phyloP scores from a whole-genome alignment of 1,284 basidiomycete species.

The Trichosporon coremiiforme region DNA sequence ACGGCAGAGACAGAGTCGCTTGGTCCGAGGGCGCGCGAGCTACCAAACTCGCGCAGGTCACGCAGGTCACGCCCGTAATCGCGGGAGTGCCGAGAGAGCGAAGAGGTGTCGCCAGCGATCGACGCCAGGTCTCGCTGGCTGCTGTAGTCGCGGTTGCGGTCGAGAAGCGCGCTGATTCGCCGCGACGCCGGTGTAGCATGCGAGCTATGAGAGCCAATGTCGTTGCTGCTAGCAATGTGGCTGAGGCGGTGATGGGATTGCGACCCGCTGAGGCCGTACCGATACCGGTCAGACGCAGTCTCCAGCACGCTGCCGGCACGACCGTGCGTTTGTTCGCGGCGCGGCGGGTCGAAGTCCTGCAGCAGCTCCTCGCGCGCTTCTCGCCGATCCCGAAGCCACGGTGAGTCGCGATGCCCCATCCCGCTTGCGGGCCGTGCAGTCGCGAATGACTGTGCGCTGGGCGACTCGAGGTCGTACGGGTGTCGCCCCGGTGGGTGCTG shows the following conservation, averaged over 20 bases:
- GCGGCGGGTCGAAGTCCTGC: conserved; percentile 23
- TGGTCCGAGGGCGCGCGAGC: conserved; percentile 33
- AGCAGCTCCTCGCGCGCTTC: conserved; percentile 12
- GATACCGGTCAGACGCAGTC: conserved; percentile 28
- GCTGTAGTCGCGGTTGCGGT: conserved; percentile 23
- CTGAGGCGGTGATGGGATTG: conserved; percentile 18
- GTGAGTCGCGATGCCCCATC: conserved; percentile 15
- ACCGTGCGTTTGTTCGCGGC: conserved; percentile 13
- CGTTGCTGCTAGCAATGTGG: conserved; percentile 19
- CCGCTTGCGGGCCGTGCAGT: conserved; percentile 23
- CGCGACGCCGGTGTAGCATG: background rate
- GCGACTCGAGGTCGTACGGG: conserved; percentile 14
- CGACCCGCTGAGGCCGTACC: conserved; percentile 23
- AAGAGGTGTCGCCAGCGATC: conserved; percentile 3
- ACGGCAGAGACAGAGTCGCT: conserved; percentile 49
- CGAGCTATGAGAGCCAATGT: conserved; percentile 11
- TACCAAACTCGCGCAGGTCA: background rate
- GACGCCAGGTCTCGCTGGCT: conserved; percentile 7
- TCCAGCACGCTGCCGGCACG: conserved; percentile 31
- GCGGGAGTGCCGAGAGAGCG: conserved; percentile 20
- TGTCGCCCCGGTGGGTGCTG: conserved; percentile 6
- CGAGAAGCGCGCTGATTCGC: conserved; percentile 65
- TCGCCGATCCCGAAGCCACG: conserved; percentile 10
- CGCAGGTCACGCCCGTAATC: conserved; percentile 17
- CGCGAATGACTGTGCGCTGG: conserved; percentile 19